These are phyloP conservation scores for Globisporangium canariense DNA, from an alignment of 352 stramenopile species.

Conservation along the genomic window DNA sequence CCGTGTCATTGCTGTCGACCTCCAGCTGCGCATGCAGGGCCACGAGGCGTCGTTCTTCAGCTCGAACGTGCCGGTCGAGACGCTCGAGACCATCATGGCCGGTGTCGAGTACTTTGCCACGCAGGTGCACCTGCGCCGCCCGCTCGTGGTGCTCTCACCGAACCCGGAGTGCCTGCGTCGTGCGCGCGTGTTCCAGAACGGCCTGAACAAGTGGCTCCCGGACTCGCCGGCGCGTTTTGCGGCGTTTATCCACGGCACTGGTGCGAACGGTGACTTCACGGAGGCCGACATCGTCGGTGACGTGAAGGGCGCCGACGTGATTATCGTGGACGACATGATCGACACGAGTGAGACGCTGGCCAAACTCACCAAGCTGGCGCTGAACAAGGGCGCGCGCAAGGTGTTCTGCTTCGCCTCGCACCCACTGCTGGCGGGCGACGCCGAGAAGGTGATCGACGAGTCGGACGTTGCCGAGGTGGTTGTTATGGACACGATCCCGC, in stretches of 20 bases:
- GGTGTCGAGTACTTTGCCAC: constrained; percentile 91
- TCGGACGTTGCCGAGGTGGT: constrained; percentile 82
- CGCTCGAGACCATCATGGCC: constrained; percentile 89
- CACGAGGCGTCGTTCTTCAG: constrained; percentile 92
- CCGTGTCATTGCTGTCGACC: constrained; percentile 91
- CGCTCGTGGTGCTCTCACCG: constrained; percentile 86
- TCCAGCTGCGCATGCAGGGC: constrained; percentile 87
- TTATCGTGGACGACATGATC: constrained; percentile 92
- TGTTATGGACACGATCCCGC: constrained; percentile 89
- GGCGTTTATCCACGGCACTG: constrained; percentile 77
- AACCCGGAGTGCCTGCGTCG: constrained; percentile 85
- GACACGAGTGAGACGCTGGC: constrained; percentile 83
- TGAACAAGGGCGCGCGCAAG: constrained; percentile 80
- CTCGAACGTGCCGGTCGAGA: constrained; percentile 89
- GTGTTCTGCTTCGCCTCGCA: constrained; percentile 91
- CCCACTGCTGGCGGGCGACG: constrained; percentile 85
- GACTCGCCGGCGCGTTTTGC: constrained; percentile 79
- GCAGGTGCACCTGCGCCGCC: constrained; percentile 74
- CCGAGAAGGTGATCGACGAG: constrained; percentile 83
- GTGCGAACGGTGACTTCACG: constrained; percentile 50
- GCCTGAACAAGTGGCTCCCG: constrained; percentile 84
- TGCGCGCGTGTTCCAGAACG: constrained; percentile 82
- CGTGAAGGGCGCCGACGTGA: constrained; percentile 84
- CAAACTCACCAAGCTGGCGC: constrained; percentile 79
- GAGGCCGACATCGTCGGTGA: constrained; percentile 87